Base-by-base conservation (phyloP, 2,329 filamentous ascomycete species). In the Cercospora berteroae region DNA sequence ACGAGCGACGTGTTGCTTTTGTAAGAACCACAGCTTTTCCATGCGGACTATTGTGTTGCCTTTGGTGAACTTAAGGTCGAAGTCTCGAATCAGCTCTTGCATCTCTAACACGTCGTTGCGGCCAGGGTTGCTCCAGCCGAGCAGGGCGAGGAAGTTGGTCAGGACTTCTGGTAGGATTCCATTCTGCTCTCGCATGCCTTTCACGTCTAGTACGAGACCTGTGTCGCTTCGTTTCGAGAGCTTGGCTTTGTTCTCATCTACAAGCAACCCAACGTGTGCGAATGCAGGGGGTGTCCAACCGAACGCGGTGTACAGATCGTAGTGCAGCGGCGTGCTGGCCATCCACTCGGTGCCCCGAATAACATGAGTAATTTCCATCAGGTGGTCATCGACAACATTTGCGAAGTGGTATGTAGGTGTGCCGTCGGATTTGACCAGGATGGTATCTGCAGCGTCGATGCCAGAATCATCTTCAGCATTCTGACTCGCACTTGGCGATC, bases 311-410 rank as follows among this genome's bases (percentile, higher is more conserved):
- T 85, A 85, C 71, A 85, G 78, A 39, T 85, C 85, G 66, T 90
- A 81, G 76, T 91, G 89, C 76, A 90, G 91, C 0, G 94, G 93
- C 0, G 95, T 98, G 0, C 94, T 97, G 36, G 94, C 88, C 81
- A 99, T 90, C 95, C 95, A 99, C 86, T 99, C 95, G 85, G 90
- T 90, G 63, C 94, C 95, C 50, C 95, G 89, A 67, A 99, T 91
- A 13, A 99, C 95, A 79, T 98, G 94, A 0, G 94, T 97, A 72
- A 99, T 96, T 67, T 92, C 83, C 95, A 99, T 99, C 68, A 90
- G 83, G 78, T 97, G 92, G 76, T 99, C 95, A 76, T 99, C 95
- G 4, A 99, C 90, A 8, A 99, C 94, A 76, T 98, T 99, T 4
- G 95, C 95, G 69, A 99, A 89, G 79, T 99, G 95, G 76, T 99